phyloP scores from a whole-genome alignment of 1,139 yeast species.

The Spencermartinsiella ligniputridi region DNA sequence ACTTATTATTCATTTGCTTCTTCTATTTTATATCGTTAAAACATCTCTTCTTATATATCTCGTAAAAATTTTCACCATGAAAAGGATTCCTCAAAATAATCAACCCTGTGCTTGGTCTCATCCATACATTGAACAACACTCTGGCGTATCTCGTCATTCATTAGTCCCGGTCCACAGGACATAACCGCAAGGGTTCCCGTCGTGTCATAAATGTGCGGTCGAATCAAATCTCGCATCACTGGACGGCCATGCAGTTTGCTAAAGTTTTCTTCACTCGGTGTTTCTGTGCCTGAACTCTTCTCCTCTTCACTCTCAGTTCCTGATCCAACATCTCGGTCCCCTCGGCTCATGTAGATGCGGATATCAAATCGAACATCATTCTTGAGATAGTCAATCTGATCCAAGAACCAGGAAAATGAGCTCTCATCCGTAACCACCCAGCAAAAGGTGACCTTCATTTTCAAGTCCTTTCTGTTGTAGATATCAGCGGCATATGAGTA shows the following conservation, averaged over 20 bases:
- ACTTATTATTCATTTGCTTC: no score
- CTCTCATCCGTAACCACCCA: slow-evolving; percentile 14
- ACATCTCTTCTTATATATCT: no score
- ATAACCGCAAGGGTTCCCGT: slow-evolving; percentile 36
- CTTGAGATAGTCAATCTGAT: slow-evolving; percentile 8
- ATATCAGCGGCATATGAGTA: slow-evolving; percentile 22
- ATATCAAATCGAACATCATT: slow-evolving; percentile 1
- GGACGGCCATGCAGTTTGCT: slow-evolving; percentile 34
- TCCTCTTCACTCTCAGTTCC: background rate
- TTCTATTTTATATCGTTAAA: no score
- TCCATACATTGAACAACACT: slow-evolving; percentile 30
- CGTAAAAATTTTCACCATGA: slow-evolving; percentile 29
- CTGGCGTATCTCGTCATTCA: slow-evolving; percentile 39
- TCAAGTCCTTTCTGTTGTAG: slow-evolving; percentile 8
- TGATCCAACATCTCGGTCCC: background rate
- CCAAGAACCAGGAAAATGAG: slow-evolving; percentile 15
- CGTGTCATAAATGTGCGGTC: slow-evolving; percentile 33
- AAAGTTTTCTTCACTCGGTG: background rate
- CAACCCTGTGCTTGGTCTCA: slow-evolving; percentile 33
- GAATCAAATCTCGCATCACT: slow-evolving; percentile 35
- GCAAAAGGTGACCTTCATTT: slow-evolving; percentile 9
- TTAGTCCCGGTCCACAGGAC: slow-evolving; percentile 42
- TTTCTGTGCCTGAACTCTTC: background rate
- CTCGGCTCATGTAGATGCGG: background rate
- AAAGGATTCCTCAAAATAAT: slow-evolving; percentile 42